These are phyloP conservation scores for Botrytis hyacinthi DNA, from an alignment of 2,329 filamentous ascomycete species.

Conservation along the genomic window DNA sequence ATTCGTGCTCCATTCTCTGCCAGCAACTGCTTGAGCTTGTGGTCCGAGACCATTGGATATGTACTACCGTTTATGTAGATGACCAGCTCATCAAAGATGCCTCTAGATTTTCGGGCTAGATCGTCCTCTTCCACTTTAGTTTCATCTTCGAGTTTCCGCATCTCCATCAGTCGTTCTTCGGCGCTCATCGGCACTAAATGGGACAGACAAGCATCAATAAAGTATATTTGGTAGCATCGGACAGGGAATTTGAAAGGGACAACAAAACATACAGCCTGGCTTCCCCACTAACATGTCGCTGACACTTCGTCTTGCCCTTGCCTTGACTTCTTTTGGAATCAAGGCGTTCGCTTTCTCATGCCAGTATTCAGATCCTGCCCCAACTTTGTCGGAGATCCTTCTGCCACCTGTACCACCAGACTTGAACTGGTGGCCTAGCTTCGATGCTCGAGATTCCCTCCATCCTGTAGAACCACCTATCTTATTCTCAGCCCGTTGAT, in stretches of 20 bases:
- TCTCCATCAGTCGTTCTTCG: conserved; percentile 29
- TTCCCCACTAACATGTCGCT: conserved; percentile 49
- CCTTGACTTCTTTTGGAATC: conserved; percentile 44
- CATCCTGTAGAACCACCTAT: conserved; percentile 64
- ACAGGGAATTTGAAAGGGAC: conserved; percentile 12
- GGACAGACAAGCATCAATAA: conserved; percentile 20
- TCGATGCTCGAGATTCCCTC: conserved; percentile 67
- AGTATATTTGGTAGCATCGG: conserved; percentile 9
- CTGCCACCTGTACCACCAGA: conserved; percentile 56
- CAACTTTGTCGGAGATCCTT: conserved; percentile 63
- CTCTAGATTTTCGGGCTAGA: conserved; percentile 30
- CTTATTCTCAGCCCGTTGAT: conserved; percentile 71
- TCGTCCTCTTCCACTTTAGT: conserved; percentile 43
- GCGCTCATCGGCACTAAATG: conserved; percentile 37
- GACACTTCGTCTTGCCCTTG: conserved; percentile 44
- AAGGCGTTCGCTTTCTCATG: conserved; percentile 47
- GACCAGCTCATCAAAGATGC: conserved; percentile 67
- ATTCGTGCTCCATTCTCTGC: conserved; percentile 70
- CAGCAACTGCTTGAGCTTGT: conserved; percentile 78
- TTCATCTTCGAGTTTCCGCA: conserved; percentile 52
- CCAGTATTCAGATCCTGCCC: conserved; percentile 59
- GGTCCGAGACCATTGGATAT: conserved; percentile 76
- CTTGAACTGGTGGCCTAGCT: conserved; percentile 68
- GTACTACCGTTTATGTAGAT: conserved; percentile 90
- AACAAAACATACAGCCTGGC: conserved; percentile 20